Evolutionary conservation across 1,139 yeast genomes (phyloP).

Genomic region (Yamadazyma mexicana): DNA sequence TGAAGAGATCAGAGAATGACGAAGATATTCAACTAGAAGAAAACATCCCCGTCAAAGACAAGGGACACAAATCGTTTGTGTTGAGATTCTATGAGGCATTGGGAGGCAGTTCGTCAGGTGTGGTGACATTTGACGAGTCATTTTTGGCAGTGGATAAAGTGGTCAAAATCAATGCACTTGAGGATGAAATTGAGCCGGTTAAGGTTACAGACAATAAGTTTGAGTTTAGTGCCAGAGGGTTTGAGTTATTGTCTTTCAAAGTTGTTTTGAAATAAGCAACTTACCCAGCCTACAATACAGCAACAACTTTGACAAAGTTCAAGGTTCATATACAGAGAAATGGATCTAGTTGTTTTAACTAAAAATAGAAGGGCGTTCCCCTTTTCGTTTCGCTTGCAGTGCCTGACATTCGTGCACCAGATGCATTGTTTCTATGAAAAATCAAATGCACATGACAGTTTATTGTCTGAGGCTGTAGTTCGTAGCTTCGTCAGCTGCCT

Average conservation of each 20-base stretch:
- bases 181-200: constrained; percentile 49
- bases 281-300: no score
- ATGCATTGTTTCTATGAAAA: neutral
- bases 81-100: constrained; percentile 81
- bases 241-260: constrained; percentile 73
- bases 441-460: neutral
- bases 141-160: constrained; percentile 47
- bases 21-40: constrained; percentile 43
- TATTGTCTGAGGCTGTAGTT: no score
- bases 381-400: no score
- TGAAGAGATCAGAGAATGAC: constrained; percentile 90
- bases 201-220: constrained; percentile 27
- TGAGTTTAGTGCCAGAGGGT: constrained; percentile 60
- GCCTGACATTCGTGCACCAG: neutral
- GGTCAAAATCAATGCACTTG: constrained; percentile 67
- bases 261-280: constrained; percentile 33
- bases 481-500: no score
- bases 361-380: no score
- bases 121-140: constrained; percentile 36
- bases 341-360: no score
- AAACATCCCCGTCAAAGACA: constrained; percentile 36
- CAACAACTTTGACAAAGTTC: neutral
- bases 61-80: constrained; percentile 55
- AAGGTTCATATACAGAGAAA: constrained; percentile 1
- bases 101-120: constrained; percentile 69